Evolutionary conservation across 148 eudicot species (phyloP).

Genomic region (Gaultheria prostrata): DNA sequence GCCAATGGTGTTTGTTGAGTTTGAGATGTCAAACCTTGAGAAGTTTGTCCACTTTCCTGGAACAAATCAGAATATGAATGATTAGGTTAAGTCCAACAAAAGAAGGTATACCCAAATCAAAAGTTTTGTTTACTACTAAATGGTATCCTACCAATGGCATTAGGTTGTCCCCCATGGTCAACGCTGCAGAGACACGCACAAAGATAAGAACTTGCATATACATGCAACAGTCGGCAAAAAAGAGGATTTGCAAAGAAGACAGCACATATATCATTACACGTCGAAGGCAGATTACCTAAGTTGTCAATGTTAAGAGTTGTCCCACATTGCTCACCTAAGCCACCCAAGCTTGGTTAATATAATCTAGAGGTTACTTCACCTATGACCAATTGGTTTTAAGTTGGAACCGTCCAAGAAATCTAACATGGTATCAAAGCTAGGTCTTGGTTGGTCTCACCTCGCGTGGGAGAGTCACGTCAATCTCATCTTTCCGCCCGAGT

Average conservation of each 20-base stretch:
- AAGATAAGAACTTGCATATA: background rate
- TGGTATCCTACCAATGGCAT: background rate
- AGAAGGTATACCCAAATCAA: background rate
- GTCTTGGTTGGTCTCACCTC: too few relatives aligned
- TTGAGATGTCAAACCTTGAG: background rate
- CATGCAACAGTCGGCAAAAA: background rate
- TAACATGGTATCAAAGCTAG: too few relatives aligned
- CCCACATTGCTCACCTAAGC: too few relatives aligned
- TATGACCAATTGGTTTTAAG: too few relatives aligned
- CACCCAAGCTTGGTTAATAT: too few relatives aligned
- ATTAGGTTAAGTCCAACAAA: background rate
- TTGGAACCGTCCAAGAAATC: too few relatives aligned
- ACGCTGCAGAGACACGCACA: background rate
- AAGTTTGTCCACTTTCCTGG: background rate
- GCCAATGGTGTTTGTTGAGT: constrained; percentile 6
- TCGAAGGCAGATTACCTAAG: background rate
- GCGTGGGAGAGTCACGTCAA: too few relatives aligned
- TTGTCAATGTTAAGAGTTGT: too few relatives aligned
- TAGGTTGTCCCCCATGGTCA: background rate
- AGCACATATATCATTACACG: background rate
- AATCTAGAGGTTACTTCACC: too few relatives aligned
- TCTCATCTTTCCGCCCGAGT: too few relatives aligned
- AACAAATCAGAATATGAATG: background rate
- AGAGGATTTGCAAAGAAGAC: background rate
- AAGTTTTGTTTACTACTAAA: background rate